phyloP scores from a whole-genome alignment of 202 grass and related monocot species.

The Schoenoplectus triqueter region DNA sequence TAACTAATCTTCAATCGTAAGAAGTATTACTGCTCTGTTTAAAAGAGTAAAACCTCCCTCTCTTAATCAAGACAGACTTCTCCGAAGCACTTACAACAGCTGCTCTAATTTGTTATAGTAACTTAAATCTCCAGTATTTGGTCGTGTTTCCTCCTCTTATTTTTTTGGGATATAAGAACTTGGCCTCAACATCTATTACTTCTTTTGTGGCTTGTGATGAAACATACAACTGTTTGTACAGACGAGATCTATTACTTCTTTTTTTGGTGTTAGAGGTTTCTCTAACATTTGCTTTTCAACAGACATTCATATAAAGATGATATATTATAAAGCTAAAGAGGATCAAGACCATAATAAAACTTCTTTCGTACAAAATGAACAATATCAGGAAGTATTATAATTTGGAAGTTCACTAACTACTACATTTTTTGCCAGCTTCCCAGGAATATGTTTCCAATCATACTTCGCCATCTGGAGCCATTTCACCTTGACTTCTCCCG shows the following conservation, averaged over 20 bases:
- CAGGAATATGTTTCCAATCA: constrained; percentile 42
- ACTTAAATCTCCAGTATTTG: not conserved
- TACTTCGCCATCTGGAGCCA: constrained; percentile 40
- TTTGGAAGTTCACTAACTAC: constrained; percentile 7
- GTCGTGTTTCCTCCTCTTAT: not conserved
- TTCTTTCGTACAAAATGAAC: constrained; percentile 28
- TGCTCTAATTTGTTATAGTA: not conserved
- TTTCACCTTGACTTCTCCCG: constrained; percentile 50
- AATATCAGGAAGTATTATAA: constrained; percentile 21
- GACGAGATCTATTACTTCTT: not conserved
- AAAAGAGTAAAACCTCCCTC: too few relatives aligned
- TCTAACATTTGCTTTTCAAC: not conserved
- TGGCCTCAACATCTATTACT: not conserved
- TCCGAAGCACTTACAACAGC: not conserved
- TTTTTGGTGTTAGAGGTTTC: not conserved
- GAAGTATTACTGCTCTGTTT: not conserved
- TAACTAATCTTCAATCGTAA: not conserved
- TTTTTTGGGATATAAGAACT: not conserved
- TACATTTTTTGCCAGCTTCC: not conserved
- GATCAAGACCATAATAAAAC: constrained; percentile 3
- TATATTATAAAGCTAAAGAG: not conserved
- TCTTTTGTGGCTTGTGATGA: not conserved
- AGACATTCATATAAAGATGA: not conserved
- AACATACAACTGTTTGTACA: not conserved
- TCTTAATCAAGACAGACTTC: not conserved